phyloP scores from a whole-genome alignment of 768 basidiomycete genomes.

The Tylopilus plumbeoviolaceoides region DNA sequence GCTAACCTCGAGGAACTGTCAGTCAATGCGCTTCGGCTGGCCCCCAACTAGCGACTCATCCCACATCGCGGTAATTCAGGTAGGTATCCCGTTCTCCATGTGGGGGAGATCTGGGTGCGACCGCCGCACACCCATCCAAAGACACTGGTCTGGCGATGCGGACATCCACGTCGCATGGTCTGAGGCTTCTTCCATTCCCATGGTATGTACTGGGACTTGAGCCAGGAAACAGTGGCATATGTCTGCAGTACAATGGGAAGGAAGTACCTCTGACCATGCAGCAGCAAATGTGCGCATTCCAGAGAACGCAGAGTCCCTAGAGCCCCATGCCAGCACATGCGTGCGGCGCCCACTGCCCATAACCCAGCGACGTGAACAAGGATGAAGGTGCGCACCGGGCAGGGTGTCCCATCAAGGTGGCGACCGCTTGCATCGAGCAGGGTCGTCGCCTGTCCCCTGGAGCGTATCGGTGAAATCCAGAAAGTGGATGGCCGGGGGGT shows the following conservation, averaged over 20 bases:
- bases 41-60: constrained; percentile 4
- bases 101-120: neutral
- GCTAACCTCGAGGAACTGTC: neutral
- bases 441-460: neutral
- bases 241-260: constrained; percentile 34
- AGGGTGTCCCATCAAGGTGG: neutral
- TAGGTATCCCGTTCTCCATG: neutral
- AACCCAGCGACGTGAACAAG: constrained; percentile 11
- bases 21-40: neutral
- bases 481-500: constrained; percentile 8
- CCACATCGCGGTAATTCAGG: neutral
- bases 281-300: constrained; percentile 22
- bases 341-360: constrained; percentile 7
- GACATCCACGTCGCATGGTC: constrained; percentile 33
- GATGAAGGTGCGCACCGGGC: constrained; percentile 16
- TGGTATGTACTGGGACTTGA: constrained; percentile 43
- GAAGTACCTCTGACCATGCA: constrained; percentile 37
- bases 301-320: constrained; percentile 16
- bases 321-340: neutral
- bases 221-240: constrained; percentile 30
- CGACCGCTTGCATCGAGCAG: neutral
- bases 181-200: constrained; percentile 53
- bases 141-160: constrained; percentile 23
- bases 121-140: neutral
- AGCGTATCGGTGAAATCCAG: neutral